Conservation (phyloP, 805 yeast species). For the Ogataea wickerhamii region DNA sequence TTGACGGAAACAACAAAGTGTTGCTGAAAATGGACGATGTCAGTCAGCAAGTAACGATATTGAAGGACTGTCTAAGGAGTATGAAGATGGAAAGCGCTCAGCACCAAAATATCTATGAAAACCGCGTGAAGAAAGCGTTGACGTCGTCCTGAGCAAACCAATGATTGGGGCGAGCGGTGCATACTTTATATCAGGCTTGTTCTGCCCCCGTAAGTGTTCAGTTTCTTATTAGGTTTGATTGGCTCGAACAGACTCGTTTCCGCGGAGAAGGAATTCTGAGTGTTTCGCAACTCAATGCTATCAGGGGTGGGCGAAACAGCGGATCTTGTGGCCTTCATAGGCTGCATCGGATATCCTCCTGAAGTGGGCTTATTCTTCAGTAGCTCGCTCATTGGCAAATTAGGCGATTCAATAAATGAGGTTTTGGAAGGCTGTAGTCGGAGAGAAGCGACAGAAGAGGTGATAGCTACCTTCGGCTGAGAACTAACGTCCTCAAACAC, state of each 20-base stretch:
- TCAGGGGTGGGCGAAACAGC: no score
- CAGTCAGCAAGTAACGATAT: conserved; percentile 72
- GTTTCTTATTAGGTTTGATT: conserved; percentile 23
- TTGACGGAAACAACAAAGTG: conserved; percentile 70
- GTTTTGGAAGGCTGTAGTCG: conserved; percentile 1
- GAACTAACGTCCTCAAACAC: no score
- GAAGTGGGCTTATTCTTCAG: not conserved
- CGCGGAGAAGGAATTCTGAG: no score
- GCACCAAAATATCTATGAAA: conserved; percentile 29
- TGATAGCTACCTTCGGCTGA: no score
- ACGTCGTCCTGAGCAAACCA: not conserved
- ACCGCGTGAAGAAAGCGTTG: conserved; percentile 22
- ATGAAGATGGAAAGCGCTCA: conserved; percentile 50
- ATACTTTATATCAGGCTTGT: conserved; percentile 1
- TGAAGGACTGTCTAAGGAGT: conserved; percentile 67
- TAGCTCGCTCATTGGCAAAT: not conserved
- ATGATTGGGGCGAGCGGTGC: not conserved
- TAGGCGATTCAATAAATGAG: not conserved
- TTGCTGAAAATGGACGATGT: conserved; percentile 67
- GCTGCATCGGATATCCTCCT: conserved; percentile 10
- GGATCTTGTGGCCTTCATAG: conserved; percentile 12
- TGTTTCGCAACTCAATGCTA: no score
- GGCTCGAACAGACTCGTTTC: conserved; percentile 12
- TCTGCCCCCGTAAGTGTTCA: not conserved
- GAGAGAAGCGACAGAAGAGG: conserved; percentile 3